Conservation (phyloP, 2,329 filamentous ascomycete species). For the Akanthomyces dipterigenus region DNA sequence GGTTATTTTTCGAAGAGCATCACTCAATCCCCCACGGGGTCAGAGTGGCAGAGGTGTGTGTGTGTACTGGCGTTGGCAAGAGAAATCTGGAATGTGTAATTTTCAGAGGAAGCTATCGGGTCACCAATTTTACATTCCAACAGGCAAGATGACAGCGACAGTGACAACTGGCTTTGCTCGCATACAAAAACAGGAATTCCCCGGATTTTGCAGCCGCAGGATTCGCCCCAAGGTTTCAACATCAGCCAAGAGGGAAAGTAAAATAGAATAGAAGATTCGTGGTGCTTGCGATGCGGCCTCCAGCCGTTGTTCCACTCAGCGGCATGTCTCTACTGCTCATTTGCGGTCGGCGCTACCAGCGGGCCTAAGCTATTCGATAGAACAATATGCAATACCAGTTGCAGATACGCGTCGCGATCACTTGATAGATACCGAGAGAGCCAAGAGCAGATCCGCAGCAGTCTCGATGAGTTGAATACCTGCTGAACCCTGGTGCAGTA, state of each 20-base stretch:
- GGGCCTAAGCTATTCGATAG: background rate
- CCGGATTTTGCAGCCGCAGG: background rate
- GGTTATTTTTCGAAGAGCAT: background rate
- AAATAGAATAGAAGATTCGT: background rate
- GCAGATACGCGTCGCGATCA: slow-evolving; percentile 4
- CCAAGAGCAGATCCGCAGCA: background rate
- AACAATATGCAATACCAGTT: slow-evolving; percentile 3
- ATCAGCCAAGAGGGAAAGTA: too few species aligned
- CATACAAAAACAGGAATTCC: background rate
- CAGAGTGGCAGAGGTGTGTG: background rate
- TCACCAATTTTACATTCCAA: background rate
- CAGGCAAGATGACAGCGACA: background rate
- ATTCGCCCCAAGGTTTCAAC: background rate
- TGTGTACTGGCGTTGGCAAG: background rate
- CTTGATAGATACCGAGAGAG: background rate
- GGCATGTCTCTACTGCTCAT: slow-evolving; percentile 10
- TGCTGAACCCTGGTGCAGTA: background rate
- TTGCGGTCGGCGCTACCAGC: background rate
- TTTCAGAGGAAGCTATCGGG: background rate
- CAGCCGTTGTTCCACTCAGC: background rate
- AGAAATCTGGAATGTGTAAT: background rate
- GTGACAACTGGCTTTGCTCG: background rate
- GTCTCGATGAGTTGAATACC: background rate
- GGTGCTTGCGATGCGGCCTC: background rate
- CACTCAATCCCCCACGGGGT: background rate